Base-by-base conservation (phyloP, 306 rosid genomes). In the Prunus campanulata region DNA sequence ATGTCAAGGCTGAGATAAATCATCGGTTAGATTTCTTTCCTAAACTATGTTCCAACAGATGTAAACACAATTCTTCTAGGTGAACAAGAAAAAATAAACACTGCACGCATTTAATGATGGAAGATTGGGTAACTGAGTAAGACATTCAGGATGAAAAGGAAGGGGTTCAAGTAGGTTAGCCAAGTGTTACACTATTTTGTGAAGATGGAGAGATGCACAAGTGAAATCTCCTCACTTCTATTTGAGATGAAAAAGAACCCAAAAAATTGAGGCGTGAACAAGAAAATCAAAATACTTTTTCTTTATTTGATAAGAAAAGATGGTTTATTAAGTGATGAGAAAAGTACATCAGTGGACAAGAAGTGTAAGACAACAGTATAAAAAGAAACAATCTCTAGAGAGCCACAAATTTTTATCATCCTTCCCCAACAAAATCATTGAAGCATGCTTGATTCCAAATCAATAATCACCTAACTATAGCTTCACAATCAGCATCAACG, bases 1-100 rank as follows among this genome's bases (percentile, higher is more conserved):
- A 20, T 66, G 63, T 76, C 66, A 73, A 60, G 79, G 70, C 49
- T 51, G 56, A 80, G 62, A 78, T 59, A 54, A 63, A 61, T 72
- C 52, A 66, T 42, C 51, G 27, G 56, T 51, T 65, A 67, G 44
- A 52, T 52, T 60, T 65, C 30, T 24, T 44, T 27, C 9, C 14
- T 35, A 11, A 18, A 74, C 15, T 57, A 35, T 11, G 11, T 20
- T 35, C 14, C 18, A 49, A 46, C 5, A 16, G 9, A 13, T 66
- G 56, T 73, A 66, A 56, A 52, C 64, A 35, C 68, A 27, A 18
- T 42, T 42, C n/a, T 77, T 10, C 29, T 47, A 11, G 30, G 60
- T 18, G n/a, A 64, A 29, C 29, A 80, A 46, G 65, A 20, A 54
- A 61, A 49, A 47, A 1, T 13, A 54, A 24, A 76, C 46, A 32